Conservation (phyloP, 2,329 filamentous ascomycete species). For the Diaporthe sp. region DNA sequence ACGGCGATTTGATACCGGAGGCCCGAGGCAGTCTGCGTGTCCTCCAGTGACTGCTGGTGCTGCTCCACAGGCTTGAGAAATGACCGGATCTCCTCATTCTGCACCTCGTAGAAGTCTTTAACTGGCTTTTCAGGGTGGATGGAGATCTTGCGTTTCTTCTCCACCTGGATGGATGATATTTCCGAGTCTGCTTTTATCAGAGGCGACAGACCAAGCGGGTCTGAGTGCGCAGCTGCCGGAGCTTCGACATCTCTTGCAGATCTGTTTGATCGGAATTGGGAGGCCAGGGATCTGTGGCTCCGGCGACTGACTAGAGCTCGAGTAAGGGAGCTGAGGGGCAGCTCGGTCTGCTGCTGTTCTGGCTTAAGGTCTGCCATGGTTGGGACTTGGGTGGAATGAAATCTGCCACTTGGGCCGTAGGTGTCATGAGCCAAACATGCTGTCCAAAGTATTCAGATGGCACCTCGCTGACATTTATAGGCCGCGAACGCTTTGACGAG, state of each 20-base stretch:
- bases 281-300: slow-evolving; percentile 32
- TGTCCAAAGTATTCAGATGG: neutral
- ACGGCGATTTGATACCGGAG: slow-evolving; percentile 78
- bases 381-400: neutral
- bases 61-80: slow-evolving; percentile 94
- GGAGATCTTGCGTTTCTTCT: slow-evolving; percentile 17
- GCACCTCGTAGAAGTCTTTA: slow-evolving; percentile 86
- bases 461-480: slow-evolving; percentile 21
- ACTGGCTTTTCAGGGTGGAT: slow-evolving; percentile 53
- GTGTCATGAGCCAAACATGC: neutral
- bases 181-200: slow-evolving; percentile 30
- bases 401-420: neutral
- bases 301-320: slow-evolving; percentile 30
- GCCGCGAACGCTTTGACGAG: neutral
- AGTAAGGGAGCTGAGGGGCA: slow-evolving; percentile 30
- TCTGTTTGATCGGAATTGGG: slow-evolving; percentile 28
- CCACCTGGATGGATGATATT: slow-evolving; percentile 19
- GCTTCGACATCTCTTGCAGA: slow-evolving; percentile 37
- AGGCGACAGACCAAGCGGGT: slow-evolving; percentile 29
- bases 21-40: slow-evolving; percentile 84
- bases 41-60: slow-evolving; percentile 83
- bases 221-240: slow-evolving; percentile 4
- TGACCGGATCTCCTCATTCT: slow-evolving; percentile 93
- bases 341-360: slow-evolving; percentile 17
- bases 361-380: slow-evolving; percentile 24